Percentiles rank a stretch among this genome's conserved stretches.
Conservation (phyloP, 306 rosid genomes). For the Fragaria iinumae region DNA sequence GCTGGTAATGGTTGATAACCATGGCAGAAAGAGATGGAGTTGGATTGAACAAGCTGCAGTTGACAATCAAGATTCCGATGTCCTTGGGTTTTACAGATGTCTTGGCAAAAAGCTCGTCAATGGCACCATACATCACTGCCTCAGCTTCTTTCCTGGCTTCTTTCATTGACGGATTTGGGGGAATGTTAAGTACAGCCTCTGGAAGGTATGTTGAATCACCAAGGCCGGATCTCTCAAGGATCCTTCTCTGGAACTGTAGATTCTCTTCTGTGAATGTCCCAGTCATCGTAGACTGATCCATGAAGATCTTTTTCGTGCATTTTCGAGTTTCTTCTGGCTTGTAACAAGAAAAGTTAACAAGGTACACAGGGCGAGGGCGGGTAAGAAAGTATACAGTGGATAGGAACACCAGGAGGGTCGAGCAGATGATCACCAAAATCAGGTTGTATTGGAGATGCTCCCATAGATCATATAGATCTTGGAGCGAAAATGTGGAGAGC, state of each 20-base stretch:
- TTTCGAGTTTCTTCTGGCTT: slow-evolving; percentile 71
- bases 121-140: slow-evolving; percentile 83
- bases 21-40: slow-evolving; percentile 92
- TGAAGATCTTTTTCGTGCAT: slow-evolving; percentile 72
- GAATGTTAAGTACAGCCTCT: slow-evolving; percentile 78
- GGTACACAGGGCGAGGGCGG: slow-evolving; percentile 76
- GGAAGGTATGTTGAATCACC: slow-evolving; percentile 85
- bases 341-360: slow-evolving; percentile 82
- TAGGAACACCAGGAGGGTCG: slow-evolving; percentile 76
- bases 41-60: slow-evolving; percentile 88
- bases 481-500: slow-evolving; percentile 65
- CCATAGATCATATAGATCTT: slow-evolving; percentile 74
- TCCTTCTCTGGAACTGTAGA: slow-evolving; percentile 73
- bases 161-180: slow-evolving; percentile 87
- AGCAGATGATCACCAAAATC: slow-evolving; percentile 61
- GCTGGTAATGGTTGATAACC: slow-evolving; percentile 84
- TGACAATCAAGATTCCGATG: slow-evolving; percentile 81
- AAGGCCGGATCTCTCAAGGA: slow-evolving; percentile 91
- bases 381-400: slow-evolving; percentile 72
- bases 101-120: slow-evolving; percentile 71
- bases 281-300: slow-evolving; percentile 65
- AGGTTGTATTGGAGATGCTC: slow-evolving; percentile 73
- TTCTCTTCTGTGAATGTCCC: slow-evolving; percentile 61
- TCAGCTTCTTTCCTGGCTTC: slow-evolving; percentile 95
- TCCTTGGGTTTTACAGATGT: slow-evolving; percentile 75